phyloP scores from a whole-genome alignment of 371 early-diverging fungal species.

The Apophysomyces ossiformis region DNA sequence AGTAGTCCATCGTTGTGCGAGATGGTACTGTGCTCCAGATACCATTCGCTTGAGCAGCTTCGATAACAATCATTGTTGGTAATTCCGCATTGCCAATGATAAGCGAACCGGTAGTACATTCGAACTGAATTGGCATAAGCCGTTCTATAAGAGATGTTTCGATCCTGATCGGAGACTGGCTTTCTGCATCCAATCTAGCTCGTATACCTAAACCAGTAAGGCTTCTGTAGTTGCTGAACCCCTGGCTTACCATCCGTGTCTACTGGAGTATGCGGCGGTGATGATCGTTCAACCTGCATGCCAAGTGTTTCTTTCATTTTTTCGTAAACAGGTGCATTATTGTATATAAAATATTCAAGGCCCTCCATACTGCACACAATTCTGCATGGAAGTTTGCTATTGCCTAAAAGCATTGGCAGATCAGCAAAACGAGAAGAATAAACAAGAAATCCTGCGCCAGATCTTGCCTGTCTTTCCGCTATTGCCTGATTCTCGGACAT shows the following conservation, averaged over 20 bases:
- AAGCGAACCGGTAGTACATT: constrained; percentile 71
- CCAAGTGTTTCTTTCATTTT: constrained; percentile 63
- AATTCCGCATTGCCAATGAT: constrained; percentile 80
- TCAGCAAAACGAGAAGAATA: constrained; percentile 10
- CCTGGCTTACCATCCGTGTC: not conserved
- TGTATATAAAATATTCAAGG: constrained; percentile 85
- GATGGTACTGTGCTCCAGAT: constrained; percentile 63
- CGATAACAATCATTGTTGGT: constrained; percentile 64
- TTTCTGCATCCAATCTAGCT: constrained; percentile 36
- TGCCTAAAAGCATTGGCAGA: constrained; percentile 16
- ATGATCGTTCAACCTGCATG: constrained; percentile 15
- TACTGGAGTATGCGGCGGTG: not conserved
- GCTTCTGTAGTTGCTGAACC: not conserved
- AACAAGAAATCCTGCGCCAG: not conserved
- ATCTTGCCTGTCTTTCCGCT: constrained; percentile 29
- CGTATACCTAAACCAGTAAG: constrained; percentile 11
- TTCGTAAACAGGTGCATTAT: constrained; percentile 78
- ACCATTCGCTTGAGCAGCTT: constrained; percentile 67
- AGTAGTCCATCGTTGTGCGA: constrained; percentile 63
- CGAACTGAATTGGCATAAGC: constrained; percentile 75
- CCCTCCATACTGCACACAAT: constrained; percentile 79
- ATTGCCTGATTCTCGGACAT: constrained; percentile 60
- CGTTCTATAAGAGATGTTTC: constrained; percentile 57
- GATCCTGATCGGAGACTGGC: constrained; percentile 24
- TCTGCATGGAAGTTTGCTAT: constrained; percentile 57